A percentile compares a stretch with the other conserved stretches of the same genome.
phyloP scores from a whole-genome alignment of 768 basidiomycete species.

The Mrakia frigida region DNA sequence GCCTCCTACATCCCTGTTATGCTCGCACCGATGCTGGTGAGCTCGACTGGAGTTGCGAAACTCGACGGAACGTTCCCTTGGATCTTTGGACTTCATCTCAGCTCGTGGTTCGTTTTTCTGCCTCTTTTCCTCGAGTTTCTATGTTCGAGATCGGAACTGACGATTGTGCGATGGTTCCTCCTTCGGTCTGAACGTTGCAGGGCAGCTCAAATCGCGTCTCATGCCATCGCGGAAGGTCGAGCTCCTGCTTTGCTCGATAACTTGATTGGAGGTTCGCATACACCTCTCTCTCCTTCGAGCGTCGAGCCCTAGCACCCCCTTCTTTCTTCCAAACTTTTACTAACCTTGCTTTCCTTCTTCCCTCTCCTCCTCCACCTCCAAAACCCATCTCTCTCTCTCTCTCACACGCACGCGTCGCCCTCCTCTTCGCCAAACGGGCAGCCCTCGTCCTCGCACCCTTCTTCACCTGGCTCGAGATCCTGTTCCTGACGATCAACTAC shows the following conservation, averaged over 20 bases:
- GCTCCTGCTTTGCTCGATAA: constrained; percentile 27
- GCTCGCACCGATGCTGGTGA: constrained; percentile 13
- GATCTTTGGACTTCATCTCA: constrained; percentile 11
- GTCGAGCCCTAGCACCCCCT: too few relatives aligned
- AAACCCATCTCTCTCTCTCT: not conserved
- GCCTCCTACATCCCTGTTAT: constrained; percentile 15
- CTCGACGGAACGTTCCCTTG: not conserved
- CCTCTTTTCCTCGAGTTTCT: not conserved
- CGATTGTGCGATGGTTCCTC: too few relatives aligned
- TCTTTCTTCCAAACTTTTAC: too few relatives aligned
- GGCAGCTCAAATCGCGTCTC: constrained; percentile 23
- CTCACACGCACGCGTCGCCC: not conserved
- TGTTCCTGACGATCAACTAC: constrained; percentile 22
- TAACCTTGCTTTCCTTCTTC: not conserved
- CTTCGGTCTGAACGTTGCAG: not conserved
- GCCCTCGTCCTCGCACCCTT: constrained; percentile 32
- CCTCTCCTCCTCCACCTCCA: not conserved
- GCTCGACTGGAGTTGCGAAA: constrained; percentile 12
- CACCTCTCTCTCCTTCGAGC: not conserved
- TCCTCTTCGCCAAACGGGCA: not conserved
- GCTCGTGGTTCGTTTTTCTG: constrained; percentile 10
- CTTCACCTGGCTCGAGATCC: constrained; percentile 31
- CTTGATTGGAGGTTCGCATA: constrained; percentile 24
- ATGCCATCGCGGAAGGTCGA: constrained; percentile 23
- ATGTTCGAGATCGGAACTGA: too few relatives aligned